phyloP scores from a whole-genome alignment of 306 rosid species.

The Vigna hirtella region DNA sequence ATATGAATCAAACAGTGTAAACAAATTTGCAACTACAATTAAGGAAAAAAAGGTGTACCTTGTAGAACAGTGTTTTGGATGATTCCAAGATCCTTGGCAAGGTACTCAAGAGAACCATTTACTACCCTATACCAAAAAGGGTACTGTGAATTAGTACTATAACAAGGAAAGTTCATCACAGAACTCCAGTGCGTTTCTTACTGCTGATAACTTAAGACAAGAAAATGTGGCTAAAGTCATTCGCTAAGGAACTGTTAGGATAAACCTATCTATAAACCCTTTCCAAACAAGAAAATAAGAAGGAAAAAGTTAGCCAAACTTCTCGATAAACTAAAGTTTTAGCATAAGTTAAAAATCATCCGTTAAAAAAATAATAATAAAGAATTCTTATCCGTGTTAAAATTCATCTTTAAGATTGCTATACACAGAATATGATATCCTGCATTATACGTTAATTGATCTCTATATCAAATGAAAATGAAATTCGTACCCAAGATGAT shows the following conservation, averaged over 20 bases:
- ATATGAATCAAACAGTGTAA: conserved; percentile 10
- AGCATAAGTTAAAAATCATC: too few relatives aligned
- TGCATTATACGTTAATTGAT: conserved; percentile 9
- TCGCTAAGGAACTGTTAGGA: not conserved
- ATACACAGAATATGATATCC: not conserved
- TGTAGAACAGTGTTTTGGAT: conserved; percentile 73
- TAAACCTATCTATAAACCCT: too few relatives aligned
- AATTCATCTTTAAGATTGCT: not conserved
- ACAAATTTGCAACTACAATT: conserved; percentile 6
- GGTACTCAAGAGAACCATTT: conserved; percentile 93
- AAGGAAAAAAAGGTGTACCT: conserved; percentile 53
- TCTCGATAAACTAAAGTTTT: too few relatives aligned
- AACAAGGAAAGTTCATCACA: conserved; percentile 21
- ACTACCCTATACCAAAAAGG: conserved; percentile 77
- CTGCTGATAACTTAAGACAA: conserved; percentile 22
- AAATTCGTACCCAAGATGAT: conserved; percentile 88
- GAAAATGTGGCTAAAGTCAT: not conserved
- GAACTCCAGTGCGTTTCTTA: conserved; percentile 16
- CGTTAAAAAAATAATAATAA: too few relatives aligned
- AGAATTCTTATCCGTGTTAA: too few relatives aligned
- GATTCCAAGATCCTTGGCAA: conserved; percentile 88
- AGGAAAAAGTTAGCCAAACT: too few relatives aligned
- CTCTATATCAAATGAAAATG: conserved; percentile 19
- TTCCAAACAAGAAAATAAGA: too few relatives aligned
- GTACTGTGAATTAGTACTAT: conserved; percentile 31